Conservation (phyloP, 139 green algal genomes). For the Coccomyxa sp. region DNA sequence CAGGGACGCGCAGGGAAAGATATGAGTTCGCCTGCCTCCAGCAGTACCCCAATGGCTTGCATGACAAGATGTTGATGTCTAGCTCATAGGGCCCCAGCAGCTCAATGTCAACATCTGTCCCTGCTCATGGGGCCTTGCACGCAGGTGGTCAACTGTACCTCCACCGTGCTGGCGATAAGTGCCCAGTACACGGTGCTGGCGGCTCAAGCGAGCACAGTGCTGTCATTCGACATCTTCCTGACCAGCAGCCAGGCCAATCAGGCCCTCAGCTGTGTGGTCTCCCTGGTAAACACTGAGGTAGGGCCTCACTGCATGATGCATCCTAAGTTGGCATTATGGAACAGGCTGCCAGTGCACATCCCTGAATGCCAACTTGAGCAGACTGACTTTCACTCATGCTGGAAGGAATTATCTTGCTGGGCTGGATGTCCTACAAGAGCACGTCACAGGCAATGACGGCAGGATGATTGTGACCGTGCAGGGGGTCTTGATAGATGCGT, state of each 20-base stretch:
- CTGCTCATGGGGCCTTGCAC: neutral
- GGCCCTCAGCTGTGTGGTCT: conserved; percentile 28
- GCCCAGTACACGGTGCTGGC: conserved; percentile 41
- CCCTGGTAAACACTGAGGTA: conserved; percentile 16
- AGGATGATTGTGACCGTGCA: conserved; percentile 15
- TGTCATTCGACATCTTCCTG: conserved; percentile 28
- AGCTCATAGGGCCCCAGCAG: too few species aligned
- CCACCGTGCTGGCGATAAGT: conserved; percentile 33
- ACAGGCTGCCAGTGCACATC: too few species aligned
- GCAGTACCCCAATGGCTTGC: too few species aligned
- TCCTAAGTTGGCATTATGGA: too few species aligned
- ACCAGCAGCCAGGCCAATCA: neutral
- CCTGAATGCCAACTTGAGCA: neutral
- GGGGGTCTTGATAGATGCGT: conserved; percentile 29
- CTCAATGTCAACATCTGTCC: too few species aligned
- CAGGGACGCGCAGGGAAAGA: too few species aligned
- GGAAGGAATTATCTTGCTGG: too few species aligned
- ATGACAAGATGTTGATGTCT: too few species aligned
- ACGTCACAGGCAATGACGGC: too few species aligned
- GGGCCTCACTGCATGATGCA: too few species aligned
- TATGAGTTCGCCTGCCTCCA: too few species aligned
- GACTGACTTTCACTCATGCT: neutral
- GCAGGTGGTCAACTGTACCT: conserved; percentile 50
- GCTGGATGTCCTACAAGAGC: too few species aligned
- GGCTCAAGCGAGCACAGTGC: neutral